phyloP scores from a whole-genome alignment of 495 filamentous ascomycete genomes.

The Elaphomyces granulatus region DNA sequence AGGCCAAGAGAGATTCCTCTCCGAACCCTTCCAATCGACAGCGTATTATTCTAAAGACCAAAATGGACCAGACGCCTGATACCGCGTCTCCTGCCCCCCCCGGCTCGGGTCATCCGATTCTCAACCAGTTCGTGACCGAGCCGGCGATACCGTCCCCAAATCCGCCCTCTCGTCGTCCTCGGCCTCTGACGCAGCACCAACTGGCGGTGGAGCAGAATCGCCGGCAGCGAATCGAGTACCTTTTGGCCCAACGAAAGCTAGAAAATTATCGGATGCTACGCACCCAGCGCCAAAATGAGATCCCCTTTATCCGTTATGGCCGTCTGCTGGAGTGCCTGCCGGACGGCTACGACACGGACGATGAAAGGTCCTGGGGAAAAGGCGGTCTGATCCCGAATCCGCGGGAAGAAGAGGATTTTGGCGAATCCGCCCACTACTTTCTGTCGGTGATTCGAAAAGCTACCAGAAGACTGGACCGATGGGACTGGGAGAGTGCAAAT shows the following conservation, averaged over 20 bases:
- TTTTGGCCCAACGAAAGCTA: slow-evolving; percentile 57
- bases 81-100: slow-evolving; percentile 35
- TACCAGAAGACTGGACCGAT: slow-evolving; percentile 54
- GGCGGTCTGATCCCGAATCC: slow-evolving; percentile 55
- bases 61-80: slow-evolving; percentile 33
- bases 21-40: slow-evolving; percentile 25
- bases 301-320: slow-evolving; percentile 48
- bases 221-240: slow-evolving; percentile 73
- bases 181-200: slow-evolving; percentile 86
- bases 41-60: slow-evolving; percentile 36
- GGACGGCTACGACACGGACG: slow-evolving; percentile 68
- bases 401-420: slow-evolving; percentile 59
- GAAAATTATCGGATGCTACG: slow-evolving; percentile 47
- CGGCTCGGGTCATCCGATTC: slow-evolving; percentile 30
- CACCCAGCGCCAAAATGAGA: slow-evolving; percentile 43
- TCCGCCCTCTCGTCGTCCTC: slow-evolving; percentile 40
- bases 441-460: slow-evolving; percentile 57
- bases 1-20: slow-evolving; percentile 24
- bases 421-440: slow-evolving; percentile 61
- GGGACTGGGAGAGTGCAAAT: slow-evolving; percentile 45
- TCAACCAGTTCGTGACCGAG: slow-evolving; percentile 35
- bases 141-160: slow-evolving; percentile 18
- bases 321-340: slow-evolving; percentile 50
- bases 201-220: slow-evolving; percentile 83
- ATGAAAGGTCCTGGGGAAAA: slow-evolving; percentile 47